Conservation (phyloP, 768 basidiomycete species). For the Boletus subparvulus region DNA sequence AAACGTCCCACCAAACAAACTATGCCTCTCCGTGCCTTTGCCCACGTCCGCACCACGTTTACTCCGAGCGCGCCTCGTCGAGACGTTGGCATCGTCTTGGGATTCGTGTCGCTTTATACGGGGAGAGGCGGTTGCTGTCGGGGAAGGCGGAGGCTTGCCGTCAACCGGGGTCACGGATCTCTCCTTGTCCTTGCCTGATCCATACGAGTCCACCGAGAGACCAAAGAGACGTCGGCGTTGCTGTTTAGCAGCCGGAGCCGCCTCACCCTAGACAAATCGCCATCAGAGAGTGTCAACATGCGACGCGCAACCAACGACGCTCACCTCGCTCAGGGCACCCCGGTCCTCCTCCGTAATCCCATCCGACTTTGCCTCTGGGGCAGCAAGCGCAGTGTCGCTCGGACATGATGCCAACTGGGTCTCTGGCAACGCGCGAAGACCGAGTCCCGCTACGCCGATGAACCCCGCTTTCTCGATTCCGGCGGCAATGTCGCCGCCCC, state of each 20-base stretch:
- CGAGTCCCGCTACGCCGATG: constrained; percentile 27
- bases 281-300: background rate
- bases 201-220: constrained; percentile 44
- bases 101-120: constrained; percentile 21
- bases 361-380: constrained; percentile 33
- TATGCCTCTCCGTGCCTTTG: constrained; percentile 58
- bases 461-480: constrained; percentile 24
- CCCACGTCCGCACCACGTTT: constrained; percentile 53
- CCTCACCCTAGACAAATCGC: constrained; percentile 46
- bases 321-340: constrained; percentile 66
- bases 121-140: constrained; percentile 22
- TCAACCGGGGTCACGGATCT: constrained; percentile 29
- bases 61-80: constrained; percentile 40
- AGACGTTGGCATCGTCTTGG: constrained; percentile 23
- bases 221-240: constrained; percentile 61
- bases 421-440: constrained; percentile 39
- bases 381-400: constrained; percentile 56
- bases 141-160: constrained; percentile 26
- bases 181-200: constrained; percentile 36
- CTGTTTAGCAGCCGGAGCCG: constrained; percentile 34
- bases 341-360: constrained; percentile 48
- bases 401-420: constrained; percentile 55
- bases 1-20: constrained; percentile 77
- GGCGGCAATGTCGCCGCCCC: constrained; percentile 13
- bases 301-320: constrained; percentile 22